phyloP scores from a whole-genome alignment of 768 basidiomycete species.

The Cubamyces sp. region DNA sequence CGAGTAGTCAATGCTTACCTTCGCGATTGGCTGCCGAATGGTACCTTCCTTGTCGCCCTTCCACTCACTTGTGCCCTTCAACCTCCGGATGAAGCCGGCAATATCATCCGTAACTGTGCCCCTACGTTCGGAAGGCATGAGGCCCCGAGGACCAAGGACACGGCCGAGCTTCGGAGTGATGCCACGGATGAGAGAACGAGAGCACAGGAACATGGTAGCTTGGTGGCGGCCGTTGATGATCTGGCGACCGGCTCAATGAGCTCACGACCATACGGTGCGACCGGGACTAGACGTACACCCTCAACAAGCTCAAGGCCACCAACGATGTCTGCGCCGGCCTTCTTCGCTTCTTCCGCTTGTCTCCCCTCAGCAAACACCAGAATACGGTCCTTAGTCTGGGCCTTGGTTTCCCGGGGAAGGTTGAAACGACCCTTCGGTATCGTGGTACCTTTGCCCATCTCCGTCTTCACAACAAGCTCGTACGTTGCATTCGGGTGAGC shows the following conservation, averaged over 20 bases:
- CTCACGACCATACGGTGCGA: background rate
- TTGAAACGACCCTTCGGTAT: conserved; percentile 90
- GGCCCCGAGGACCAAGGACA: conserved; percentile 81
- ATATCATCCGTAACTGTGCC: conserved; percentile 95
- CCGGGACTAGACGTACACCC: conserved; percentile 56
- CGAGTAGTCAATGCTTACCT: conserved; percentile 47
- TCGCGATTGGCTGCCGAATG: conserved; percentile 81
- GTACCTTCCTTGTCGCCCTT: conserved; percentile 86
- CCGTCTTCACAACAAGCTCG: conserved; percentile 81
- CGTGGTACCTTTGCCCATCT: conserved; percentile 74
- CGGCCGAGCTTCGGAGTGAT: conserved; percentile 83
- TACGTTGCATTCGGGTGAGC: conserved; percentile 75
- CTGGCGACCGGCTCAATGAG: conserved; percentile 41
- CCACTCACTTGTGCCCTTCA: conserved; percentile 90
- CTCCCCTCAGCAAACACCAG: conserved; percentile 93
- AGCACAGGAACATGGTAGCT: conserved; percentile 85
- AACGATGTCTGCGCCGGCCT: conserved; percentile 87
- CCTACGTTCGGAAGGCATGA: conserved; percentile 94
- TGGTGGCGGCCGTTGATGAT: conserved; percentile 73
- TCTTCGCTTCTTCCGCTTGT: conserved; percentile 79
- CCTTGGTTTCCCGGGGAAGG: conserved; percentile 80
- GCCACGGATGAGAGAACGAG: conserved; percentile 73
- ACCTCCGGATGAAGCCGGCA: conserved; percentile 74
- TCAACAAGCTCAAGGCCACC: conserved; percentile 90
- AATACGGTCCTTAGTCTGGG: conserved; percentile 71